These are phyloP conservation scores for Umbelopsis sp. DNA, from an alignment of 371 early-diverging fungal species.

Conservation along the genomic window DNA sequence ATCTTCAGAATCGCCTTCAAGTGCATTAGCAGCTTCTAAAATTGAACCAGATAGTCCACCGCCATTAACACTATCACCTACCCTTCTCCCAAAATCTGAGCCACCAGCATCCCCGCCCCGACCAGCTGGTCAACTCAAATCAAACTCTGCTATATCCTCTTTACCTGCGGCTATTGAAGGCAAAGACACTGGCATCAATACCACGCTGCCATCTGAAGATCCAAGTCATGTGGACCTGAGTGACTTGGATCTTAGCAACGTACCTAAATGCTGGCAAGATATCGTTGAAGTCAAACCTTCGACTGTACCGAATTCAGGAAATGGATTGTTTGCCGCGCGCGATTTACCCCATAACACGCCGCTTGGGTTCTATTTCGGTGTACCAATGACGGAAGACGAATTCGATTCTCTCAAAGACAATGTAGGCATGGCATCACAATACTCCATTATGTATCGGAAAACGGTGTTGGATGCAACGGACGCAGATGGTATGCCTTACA, in stretches of 20 bases:
- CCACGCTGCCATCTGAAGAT: slow-evolving; percentile 6
- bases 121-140: not conserved
- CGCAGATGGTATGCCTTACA: slow-evolving; percentile 71
- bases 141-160: not conserved
- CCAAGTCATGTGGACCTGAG: slow-evolving; percentile 4
- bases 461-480: slow-evolving; percentile 88
- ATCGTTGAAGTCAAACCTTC: slow-evolving; percentile 31
- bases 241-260: slow-evolving; percentile 31
- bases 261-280: slow-evolving; percentile 58
- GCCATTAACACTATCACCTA: not conserved
- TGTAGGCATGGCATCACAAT: slow-evolving; percentile 67
- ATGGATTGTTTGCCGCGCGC: slow-evolving; percentile 78
- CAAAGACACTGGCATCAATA: not conserved
- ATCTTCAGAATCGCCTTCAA: slow-evolving; percentile 9
- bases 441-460: slow-evolving; percentile 79
- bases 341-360: slow-evolving; percentile 72
- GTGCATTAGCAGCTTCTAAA: slow-evolving; percentile 11
- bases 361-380: slow-evolving; percentile 91
- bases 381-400: slow-evolving; percentile 90
- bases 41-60: slow-evolving; percentile 10
- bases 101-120: not conserved
- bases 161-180: slow-evolving; percentile 4
- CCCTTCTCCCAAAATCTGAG: not conserved
- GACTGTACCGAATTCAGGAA: slow-evolving; percentile 48
- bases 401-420: slow-evolving; percentile 84